Evolutionary conservation across 768 basidiomycete genomes (phyloP).

Genomic region (Leccinum rimulosum): DNA sequence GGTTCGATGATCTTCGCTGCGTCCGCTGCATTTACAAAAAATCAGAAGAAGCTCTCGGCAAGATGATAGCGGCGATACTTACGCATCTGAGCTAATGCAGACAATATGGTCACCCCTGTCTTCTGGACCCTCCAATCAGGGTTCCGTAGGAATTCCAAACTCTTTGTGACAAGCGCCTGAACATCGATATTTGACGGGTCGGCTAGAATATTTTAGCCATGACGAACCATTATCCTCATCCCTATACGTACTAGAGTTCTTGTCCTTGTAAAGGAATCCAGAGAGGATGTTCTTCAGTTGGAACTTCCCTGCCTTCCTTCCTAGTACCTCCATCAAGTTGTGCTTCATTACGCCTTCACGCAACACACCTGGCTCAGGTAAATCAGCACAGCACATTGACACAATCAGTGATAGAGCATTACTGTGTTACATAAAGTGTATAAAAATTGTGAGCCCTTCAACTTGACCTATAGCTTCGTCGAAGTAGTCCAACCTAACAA

Average conservation of each 20-base stretch:
- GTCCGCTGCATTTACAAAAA: background rate
- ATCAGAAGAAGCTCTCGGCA: background rate
- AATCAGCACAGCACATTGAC: background rate
- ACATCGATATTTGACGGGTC: background rate
- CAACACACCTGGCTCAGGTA: slow-evolving; percentile 7
- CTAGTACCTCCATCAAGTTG: slow-evolving; percentile 19
- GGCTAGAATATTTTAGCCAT: background rate
- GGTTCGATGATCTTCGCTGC: background rate
- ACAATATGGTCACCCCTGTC: slow-evolving; percentile 22
- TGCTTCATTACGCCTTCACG: slow-evolving; percentile 12
- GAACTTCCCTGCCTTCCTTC: slow-evolving; percentile 13
- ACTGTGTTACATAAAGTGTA: slow-evolving; percentile 21
- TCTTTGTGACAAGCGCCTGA: slow-evolving; percentile 8
- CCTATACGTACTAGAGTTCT: slow-evolving; percentile 10
- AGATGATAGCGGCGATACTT: background rate
- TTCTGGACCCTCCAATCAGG: slow-evolving; percentile 22
- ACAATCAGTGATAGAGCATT: background rate
- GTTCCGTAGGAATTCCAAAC: slow-evolving; percentile 4
- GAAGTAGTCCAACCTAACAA: slow-evolving; percentile 21
- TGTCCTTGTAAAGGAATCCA: slow-evolving; percentile 23
- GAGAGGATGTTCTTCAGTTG: slow-evolving; percentile 17
- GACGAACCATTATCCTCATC: background rate
- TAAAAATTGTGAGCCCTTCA: slow-evolving; percentile 26
- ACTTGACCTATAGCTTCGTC: slow-evolving; percentile 24
- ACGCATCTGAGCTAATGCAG: slow-evolving; percentile 22